Evolutionary conservation across 495 filamentous ascomycete genomes (phyloP), one percentile per base, ranked within the genome.

Genomic region (Thozetella sp.): DNA sequence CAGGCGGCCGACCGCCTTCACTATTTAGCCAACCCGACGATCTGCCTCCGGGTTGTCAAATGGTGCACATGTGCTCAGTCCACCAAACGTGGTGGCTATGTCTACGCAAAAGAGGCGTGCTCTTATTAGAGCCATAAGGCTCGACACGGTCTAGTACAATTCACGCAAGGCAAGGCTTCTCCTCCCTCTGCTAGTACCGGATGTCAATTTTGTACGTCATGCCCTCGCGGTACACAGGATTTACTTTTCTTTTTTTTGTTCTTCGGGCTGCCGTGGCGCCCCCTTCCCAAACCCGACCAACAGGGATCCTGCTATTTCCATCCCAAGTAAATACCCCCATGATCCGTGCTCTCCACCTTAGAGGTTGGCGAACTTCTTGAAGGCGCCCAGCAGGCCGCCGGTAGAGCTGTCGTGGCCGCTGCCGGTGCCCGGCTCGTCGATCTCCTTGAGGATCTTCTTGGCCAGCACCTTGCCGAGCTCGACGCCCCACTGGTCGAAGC

Each of bases 401-500:
- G 95, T 99, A 61, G 89, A 93, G 62, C 85, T 78, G 77, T 99
- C 95, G 71, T 99, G 95, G 22, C 75, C 83, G 53, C 72, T 76
- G 30, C 85, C 86, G 50, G 81, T 86, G n/a, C 88, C 90, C 1
- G 78, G 61, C 69, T 89, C 87, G 70, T 98, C 92, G 57, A 93
- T 78, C 76, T 92, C 88, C 63, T 83, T 80, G 69, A 90, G 88
- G 63, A 92, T 92, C 77, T 92, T 93, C 84, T 92, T 99, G 24
- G 95, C 95, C 55, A 99, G 80, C 45, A 89, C 88, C 87, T 99
- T 99, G 79, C 95, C 95, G 51, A 99, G 78, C 82, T 99, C 95
- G 46, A 99, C 95, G 77, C 95, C 95, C 95, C 95, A 98, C 78
- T 99, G 95, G 80, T 99, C 95, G 72, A 98, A 99, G 66, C 86